phyloP scores from a whole-genome alignment of 768 basidiomycete species.

The Auriculariales sp. region DNA sequence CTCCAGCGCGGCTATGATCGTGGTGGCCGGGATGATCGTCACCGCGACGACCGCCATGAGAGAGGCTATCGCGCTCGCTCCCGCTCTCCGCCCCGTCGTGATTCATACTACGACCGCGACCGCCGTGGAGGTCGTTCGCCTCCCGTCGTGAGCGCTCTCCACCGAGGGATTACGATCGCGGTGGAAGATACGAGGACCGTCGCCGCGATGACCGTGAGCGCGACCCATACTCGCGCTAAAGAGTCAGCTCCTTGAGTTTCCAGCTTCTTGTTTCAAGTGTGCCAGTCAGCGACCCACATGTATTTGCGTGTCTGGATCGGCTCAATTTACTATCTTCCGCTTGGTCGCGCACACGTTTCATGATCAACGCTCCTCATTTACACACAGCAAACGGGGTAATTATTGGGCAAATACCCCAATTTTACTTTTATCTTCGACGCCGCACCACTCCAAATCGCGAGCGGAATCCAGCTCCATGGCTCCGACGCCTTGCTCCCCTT shows the following conservation, averaged over 20 bases:
- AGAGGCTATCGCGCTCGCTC: slow-evolving; percentile 59
- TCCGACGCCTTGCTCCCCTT: slow-evolving; percentile 15
- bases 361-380: slow-evolving; percentile 3
- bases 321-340: too few species aligned
- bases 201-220: slow-evolving; percentile 76
- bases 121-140: slow-evolving; percentile 19
- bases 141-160: slow-evolving; percentile 63
- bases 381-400: neutral
- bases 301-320: too few species aligned
- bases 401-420: slow-evolving; percentile 12
- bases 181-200: slow-evolving; percentile 77
- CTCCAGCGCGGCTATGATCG: slow-evolving; percentile 57
- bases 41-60: slow-evolving; percentile 36
- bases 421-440: slow-evolving; percentile 40
- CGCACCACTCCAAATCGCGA: slow-evolving; percentile 54
- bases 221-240: slow-evolving; percentile 61
- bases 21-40: slow-evolving; percentile 47
- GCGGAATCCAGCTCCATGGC: slow-evolving; percentile 28
- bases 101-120: slow-evolving; percentile 37
- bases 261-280: too few species aligned
- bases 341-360: too few species aligned
- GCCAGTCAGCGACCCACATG: too few species aligned
- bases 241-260: too few species aligned
- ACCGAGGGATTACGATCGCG: slow-evolving; percentile 74
- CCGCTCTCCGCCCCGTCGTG: slow-evolving; percentile 58